Conservation (phyloP, 495 filamentous ascomycete species). For the Parmelia sp. region DNA sequence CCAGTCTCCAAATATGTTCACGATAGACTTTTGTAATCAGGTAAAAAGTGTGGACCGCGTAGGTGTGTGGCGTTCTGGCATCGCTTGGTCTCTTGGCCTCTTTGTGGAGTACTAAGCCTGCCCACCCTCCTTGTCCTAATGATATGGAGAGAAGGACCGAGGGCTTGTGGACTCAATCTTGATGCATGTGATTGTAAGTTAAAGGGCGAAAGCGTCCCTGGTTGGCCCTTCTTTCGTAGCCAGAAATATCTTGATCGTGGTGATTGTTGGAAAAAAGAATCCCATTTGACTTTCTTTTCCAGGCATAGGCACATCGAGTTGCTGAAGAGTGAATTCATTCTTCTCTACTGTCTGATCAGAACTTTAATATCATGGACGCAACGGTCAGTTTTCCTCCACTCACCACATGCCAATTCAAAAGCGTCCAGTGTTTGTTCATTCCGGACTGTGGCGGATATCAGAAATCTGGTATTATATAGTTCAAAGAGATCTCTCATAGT, state of each 20-base stretch:
- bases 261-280: conserved; percentile 50
- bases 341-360: conserved; percentile 26
- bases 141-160: not conserved
- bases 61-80: not conserved
- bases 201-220: conserved; percentile 13
- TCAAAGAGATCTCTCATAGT: conserved; percentile 52
- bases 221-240: conserved; percentile 15
- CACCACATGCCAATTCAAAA: conserved; percentile 54
- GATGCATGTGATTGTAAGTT: not conserved
- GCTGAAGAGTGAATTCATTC: conserved; percentile 37
- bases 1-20: too few species aligned
- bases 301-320: conserved; percentile 40
- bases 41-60: too few species aligned
- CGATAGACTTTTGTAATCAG: too few species aligned
- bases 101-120: not conserved
- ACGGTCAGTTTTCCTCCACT: conserved; percentile 23
- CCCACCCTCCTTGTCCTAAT: too few species aligned
- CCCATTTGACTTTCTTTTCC: conserved; percentile 45
- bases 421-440: conserved; percentile 56
- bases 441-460: conserved; percentile 57
- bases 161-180: not conserved
- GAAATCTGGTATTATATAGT: conserved; percentile 41
- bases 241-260: conserved; percentile 42
- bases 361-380: not conserved
- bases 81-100: not conserved